phyloP scores from a whole-genome alignment of 192 early-diverging fungal genomes.

The Geranomyces michiganensis region DNA sequence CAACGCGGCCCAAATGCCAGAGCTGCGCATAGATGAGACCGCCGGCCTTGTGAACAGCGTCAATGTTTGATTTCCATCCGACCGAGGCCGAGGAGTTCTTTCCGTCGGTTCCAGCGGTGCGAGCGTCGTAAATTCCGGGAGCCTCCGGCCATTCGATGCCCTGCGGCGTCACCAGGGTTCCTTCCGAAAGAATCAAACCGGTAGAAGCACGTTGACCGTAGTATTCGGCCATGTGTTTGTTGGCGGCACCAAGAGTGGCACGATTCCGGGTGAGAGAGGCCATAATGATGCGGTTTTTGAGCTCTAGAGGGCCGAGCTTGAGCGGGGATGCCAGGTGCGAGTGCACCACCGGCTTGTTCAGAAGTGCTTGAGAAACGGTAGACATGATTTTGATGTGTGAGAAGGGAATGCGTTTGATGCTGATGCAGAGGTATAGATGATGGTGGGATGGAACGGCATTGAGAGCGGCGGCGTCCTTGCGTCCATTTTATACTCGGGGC shows the following conservation, averaged over 20 bases:
- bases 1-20: slow-evolving; percentile 55
- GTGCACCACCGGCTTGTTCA: background rate
- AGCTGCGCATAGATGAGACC: slow-evolving; percentile 85
- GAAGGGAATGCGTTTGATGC: too few relatives aligned
- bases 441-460: too few relatives aligned
- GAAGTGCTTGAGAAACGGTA: background rate
- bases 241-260: slow-evolving; percentile 4
- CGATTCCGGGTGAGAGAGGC: slow-evolving; percentile 28
- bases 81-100: background rate
- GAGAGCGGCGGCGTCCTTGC: too few relatives aligned
- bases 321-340: background rate
- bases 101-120: background rate
- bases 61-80: slow-evolving; percentile 60
- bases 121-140: background rate
- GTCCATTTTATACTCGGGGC: too few relatives aligned
- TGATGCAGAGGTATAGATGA: too few relatives aligned
- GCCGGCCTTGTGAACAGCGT: slow-evolving; percentile 59
- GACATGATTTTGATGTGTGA: background rate
- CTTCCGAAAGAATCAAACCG: slow-evolving; percentile 66
- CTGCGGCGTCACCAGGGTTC: slow-evolving; percentile 31
- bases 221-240: slow-evolving; percentile 24
- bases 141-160: slow-evolving; percentile 10
- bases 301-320: background rate
- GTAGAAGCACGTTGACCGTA: slow-evolving; percentile 22
- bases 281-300: slow-evolving; percentile 20